Evolutionary conservation across 805 yeast genomes (phyloP).

Genomic region (Saccharomycopsis amapae): DNA sequence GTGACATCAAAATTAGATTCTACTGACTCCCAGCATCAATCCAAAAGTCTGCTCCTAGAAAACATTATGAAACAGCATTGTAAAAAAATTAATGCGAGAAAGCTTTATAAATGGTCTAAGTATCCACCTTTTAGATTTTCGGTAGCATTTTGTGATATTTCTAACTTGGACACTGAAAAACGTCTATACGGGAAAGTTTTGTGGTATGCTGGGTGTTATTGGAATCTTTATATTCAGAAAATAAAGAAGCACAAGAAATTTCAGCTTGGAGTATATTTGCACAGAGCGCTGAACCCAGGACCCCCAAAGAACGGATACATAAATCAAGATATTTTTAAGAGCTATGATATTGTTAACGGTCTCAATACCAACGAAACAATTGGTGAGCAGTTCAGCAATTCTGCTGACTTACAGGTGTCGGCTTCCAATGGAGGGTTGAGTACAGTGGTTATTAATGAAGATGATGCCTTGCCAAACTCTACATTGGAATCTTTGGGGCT

Average conservation of each 20-base stretch:
- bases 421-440: not conserved
- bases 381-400: too few relatives aligned
- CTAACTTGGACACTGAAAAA: conserved; percentile 37
- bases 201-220: conserved; percentile 57
- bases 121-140: conserved; percentile 51
- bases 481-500: conserved; percentile 7
- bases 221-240: conserved; percentile 51
- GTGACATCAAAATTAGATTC: not conserved
- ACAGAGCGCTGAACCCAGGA: conserved; percentile 37
- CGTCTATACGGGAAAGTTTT: conserved; percentile 45
- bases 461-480: conserved; percentile 8
- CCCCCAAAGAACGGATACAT: conserved; percentile 35
- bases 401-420: too few relatives aligned
- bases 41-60: not conserved
- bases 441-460: conserved; percentile 9
- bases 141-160: conserved; percentile 42
- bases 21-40: not conserved
- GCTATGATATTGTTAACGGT: conserved; percentile 17
- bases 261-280: conserved; percentile 52
- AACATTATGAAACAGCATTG: conserved; percentile 6
- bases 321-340: conserved; percentile 33
- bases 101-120: conserved; percentile 32
- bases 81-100: conserved; percentile 1
- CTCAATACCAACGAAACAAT: not conserved
- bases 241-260: conserved; percentile 33